These are phyloP conservation scores for Penicillium italicum DNA, from an alignment of 2,329 filamentous ascomycete genomes.

Conservation along the genomic window DNA sequence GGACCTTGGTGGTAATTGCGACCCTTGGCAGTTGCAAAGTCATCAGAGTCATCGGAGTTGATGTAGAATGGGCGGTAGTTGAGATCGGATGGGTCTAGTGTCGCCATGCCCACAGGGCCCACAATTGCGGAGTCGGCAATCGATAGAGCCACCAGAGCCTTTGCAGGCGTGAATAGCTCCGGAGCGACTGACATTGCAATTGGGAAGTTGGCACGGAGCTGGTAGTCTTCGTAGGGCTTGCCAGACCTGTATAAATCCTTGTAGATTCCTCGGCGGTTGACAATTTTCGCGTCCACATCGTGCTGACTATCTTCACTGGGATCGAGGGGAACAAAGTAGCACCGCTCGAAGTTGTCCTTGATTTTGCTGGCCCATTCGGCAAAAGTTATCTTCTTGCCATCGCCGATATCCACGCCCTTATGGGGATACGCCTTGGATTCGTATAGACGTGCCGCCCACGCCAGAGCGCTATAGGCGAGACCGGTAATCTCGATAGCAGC, in stretches of 20 bases:
- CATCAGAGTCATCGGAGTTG: slow-evolving; percentile 87
- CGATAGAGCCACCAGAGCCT: slow-evolving; percentile 75
- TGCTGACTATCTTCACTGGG: slow-evolving; percentile 69
- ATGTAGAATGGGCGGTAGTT: slow-evolving; percentile 95
- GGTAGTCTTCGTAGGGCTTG: slow-evolving; percentile 97
- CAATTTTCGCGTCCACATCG: slow-evolving; percentile 71
- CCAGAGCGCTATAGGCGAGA: slow-evolving; percentile 81
- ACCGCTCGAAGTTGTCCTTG: slow-evolving; percentile 82
- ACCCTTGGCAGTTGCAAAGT: slow-evolving; percentile 90
- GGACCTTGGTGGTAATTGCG: slow-evolving; percentile 98
- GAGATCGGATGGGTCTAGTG: slow-evolving; percentile 82
- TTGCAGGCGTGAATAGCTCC: slow-evolving; percentile 72
- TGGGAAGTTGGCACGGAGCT: slow-evolving; percentile 88
- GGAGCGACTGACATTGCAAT: slow-evolving; percentile 95
- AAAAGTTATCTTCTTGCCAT: slow-evolving; percentile 64
- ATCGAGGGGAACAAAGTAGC: slow-evolving; percentile 78
- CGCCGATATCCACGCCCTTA: slow-evolving; percentile 64
- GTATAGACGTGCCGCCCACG: slow-evolving; percentile 70
- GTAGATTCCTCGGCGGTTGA: slow-evolving; percentile 95
- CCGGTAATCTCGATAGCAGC: slow-evolving; percentile 94
- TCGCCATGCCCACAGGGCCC: slow-evolving; percentile 91
- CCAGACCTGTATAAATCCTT: slow-evolving; percentile 93
- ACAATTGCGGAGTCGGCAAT: slow-evolving; percentile 75
- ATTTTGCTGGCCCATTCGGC: slow-evolving; percentile 75
- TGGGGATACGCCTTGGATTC: slow-evolving; percentile 68